Evolutionary conservation across 2,329 filamentous ascomycete species (phyloP).

Genomic region (Colletotrichum tropicicola): DNA sequence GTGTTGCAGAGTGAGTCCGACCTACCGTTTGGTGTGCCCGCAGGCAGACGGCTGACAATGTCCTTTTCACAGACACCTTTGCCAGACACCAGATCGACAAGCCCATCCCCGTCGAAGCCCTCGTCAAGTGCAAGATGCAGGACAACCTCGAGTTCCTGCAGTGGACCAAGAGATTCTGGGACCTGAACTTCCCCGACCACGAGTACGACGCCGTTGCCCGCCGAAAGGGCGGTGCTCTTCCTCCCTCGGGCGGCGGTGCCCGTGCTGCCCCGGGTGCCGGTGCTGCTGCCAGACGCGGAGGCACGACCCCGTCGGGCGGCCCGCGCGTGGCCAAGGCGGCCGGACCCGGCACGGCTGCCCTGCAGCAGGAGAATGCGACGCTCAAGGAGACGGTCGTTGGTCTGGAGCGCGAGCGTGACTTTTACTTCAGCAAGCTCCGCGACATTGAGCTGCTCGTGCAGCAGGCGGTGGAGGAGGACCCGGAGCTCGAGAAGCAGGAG

Average conservation of each 20-base stretch:
- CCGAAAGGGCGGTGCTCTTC: conserved; percentile 78
- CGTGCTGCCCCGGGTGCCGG: conserved; percentile 59
- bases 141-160: conserved; percentile 99
- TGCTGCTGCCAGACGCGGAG: conserved; percentile 62
- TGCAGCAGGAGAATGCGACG: conserved; percentile 86
- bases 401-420: conserved; percentile 94
- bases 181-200: conserved; percentile 95
- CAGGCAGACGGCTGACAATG: background rate
- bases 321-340: conserved; percentile 56
- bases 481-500: conserved; percentile 93
- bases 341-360: conserved; percentile 69
- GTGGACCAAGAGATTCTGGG: conserved; percentile 97
- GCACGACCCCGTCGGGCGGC: conserved; percentile 67
- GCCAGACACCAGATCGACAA: conserved; percentile 88
- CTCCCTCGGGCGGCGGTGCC: conserved; percentile 56
- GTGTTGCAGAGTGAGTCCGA: conserved; percentile 84
- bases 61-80: conserved; percentile 72
- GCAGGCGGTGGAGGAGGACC: conserved; percentile 90
- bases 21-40: background rate
- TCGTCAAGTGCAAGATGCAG: conserved; percentile 99
- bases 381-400: conserved; percentile 96
- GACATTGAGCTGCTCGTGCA: conserved; percentile 97
- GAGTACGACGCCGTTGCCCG: conserved; percentile 92
- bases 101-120: conserved; percentile 84
- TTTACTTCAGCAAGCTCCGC: conserved; percentile 98